phyloP scores from a whole-genome alignment of 2,329 filamentous ascomycete genomes.

The Eutypella sp. region DNA sequence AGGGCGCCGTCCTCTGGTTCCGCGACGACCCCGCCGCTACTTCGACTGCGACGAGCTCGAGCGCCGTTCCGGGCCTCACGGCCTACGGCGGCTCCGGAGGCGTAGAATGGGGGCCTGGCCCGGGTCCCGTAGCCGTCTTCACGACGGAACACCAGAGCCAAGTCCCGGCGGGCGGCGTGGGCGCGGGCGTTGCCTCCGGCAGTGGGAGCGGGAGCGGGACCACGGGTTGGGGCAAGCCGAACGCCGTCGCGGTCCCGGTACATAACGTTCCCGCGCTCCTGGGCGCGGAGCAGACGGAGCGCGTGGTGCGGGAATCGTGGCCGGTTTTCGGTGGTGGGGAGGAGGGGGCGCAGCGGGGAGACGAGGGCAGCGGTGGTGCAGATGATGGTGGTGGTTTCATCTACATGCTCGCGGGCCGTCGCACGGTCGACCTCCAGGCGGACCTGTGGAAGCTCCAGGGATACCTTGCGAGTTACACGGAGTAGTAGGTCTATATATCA shows the following conservation, averaged over 20 bases:
- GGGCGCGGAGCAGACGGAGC: constrained; percentile 39
- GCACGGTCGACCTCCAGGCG: constrained; percentile 41
- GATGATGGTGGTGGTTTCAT: constrained; percentile 19
- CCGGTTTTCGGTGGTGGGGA: constrained; percentile 30
- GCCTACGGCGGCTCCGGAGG: neutral
- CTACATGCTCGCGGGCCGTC: constrained; percentile 38
- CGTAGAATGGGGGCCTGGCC: no score
- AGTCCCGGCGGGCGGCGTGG: constrained; percentile 10
- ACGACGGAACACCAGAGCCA: constrained; percentile 1
- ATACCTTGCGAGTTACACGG: constrained; percentile 34
- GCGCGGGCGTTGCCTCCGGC: constrained; percentile 42
- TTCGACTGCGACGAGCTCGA: neutral
- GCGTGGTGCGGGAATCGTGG: constrained; percentile 31
- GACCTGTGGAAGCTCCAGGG: constrained; percentile 56
- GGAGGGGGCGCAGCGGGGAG: no score
- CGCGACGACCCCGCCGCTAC: neutral
- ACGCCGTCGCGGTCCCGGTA: constrained; percentile 39
- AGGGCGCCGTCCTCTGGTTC: constrained; percentile 44
- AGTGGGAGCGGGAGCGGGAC: neutral
- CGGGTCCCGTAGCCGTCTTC: neutral
- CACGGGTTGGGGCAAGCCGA: constrained; percentile 28
- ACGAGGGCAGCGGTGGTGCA: neutral
- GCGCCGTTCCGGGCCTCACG: neutral
- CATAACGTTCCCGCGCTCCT: constrained; percentile 50
- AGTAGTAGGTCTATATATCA: no score